Base-by-base conservation (phyloP, 768 basidiomycete genomes). In the Mycena vitilis region DNA sequence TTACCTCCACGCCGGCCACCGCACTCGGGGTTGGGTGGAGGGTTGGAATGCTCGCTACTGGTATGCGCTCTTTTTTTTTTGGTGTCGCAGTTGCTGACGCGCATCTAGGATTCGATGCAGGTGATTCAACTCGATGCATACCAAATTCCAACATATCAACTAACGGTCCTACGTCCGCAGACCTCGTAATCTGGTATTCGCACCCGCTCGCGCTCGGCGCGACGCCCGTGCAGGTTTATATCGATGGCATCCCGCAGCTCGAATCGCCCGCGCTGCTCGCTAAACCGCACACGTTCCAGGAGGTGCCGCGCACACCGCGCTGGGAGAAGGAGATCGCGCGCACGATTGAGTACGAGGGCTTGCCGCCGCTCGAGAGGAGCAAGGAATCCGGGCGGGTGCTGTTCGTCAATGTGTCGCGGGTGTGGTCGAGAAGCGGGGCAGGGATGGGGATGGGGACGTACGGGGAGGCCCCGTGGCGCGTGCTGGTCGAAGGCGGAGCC, bases 151-250 rank as follows among this genome's bases (percentile, higher is more conserved):
- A 65, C 2, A 5, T 30, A 30, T 2, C 30, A 30, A 30, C 30
- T n/a, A n/a, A n/a, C n/a, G n/a, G n/a, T n/a, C n/a, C n/a, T n/a
- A 30, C 30, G 30, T 30, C 5, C 30, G 20, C 63, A 86, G 87
- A 88, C 69, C 69, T 87, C 38, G 86, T 85, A 40, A 75, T 88
- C 16, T 93, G 91, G 91, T 90, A 93, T 66, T 87, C 87, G 5
- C 93, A 95, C 76, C 95, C 94, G 0, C 83, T 96, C 30, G 75
- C 86, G 0, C 82, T 95, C 5, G 94, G 94, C 23, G 91, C 94
- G 0, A 95, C 93, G 1, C 95, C 95, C 0, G 78, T 81, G 5
- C 94, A 95, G 73, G 93, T 95, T 0, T 94, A 86, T 77, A 90
- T 95, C 62, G 95, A 96, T 71, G 95, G 95, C 13, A 91, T 95